Base-by-base conservation (phyloP, 805 yeast genomes). In the Wickerhamiella brachini region DNA sequence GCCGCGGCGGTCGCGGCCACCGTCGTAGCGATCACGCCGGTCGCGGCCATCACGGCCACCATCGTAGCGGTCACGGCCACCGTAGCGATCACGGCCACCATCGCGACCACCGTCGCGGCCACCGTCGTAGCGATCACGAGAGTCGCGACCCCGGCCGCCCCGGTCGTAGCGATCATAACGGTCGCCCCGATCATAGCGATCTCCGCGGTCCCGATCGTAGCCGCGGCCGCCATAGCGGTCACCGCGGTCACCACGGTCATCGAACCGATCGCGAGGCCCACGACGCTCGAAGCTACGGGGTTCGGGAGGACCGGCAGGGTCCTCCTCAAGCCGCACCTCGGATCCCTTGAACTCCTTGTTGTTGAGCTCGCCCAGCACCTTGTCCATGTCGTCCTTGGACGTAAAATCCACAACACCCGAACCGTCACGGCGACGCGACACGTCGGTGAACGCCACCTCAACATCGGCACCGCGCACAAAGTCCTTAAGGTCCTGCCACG, bases 371-470 rank as follows among this genome's bases (percentile, higher is more conserved):
- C 77, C 77, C 20, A 93, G 90, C n/a, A 90, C 95, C 62, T 80
- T 69, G 10, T 89, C 81, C 10, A 97, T 88, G 64, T 93, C 98
- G 53, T 85, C 95, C 21, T 95, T 80, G 34, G 90, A 81, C 39
- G 95, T 84, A 66, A 93, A 93, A 66, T 93, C 94, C 4, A 97
- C 97, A 72, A 93, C 55, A 51, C 69, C 73, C 44, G 63, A 59
- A 44, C 68, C 68, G 46, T 66, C 71, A 8, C 67, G 60, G 47
- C 48, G 52, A n/a, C 66, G 62, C 7, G 67, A 59, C 23, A 68
- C 66, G 51, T 66, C 67, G 23, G 73, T 62, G 59, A 57, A 69
- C 22, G 59, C 57, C 18, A 68, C 66, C 48, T 65, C 68, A 44
- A 69, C 69, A 45, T 64, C 69, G 45, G 67, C 83, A 55, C 83